Percentiles rank a stretch among this genome's conserved stretches.
Conservation (phyloP, 1,284 basidiomycete genomes). For the Fomitopsis betulina region DNA sequence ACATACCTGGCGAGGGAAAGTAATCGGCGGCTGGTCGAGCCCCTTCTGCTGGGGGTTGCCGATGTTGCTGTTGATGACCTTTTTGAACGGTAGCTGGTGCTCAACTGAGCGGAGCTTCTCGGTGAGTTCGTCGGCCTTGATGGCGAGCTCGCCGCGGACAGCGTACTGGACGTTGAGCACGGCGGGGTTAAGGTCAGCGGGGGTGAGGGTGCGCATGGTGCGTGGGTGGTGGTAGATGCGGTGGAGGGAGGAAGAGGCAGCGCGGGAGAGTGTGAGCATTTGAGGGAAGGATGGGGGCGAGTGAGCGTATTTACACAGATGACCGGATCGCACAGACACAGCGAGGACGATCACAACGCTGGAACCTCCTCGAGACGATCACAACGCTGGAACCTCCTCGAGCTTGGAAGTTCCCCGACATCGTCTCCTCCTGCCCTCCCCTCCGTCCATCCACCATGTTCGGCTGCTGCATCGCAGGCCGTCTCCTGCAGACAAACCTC, state of each 20-base stretch:
- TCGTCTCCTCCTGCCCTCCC: neutral
- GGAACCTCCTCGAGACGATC: too few species aligned
- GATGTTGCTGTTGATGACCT: conserved; percentile 94
- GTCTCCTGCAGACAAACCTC: conserved; percentile 69
- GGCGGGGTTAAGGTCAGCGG: conserved; percentile 75
- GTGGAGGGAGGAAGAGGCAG: neutral
- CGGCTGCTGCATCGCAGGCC: conserved; percentile 74
- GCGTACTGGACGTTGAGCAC: conserved; percentile 92
- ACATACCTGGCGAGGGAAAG: conserved; percentile 87
- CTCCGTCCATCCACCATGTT: conserved; percentile 46
- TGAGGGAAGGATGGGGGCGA: neutral
- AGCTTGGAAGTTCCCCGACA: too few species aligned
- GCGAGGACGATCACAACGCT: neutral
- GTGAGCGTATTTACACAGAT: neutral
- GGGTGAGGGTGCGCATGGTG: conserved; percentile 54
- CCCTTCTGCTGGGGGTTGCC: conserved; percentile 98
- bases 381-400: neutral
- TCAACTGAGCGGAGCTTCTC: conserved; percentile 57
- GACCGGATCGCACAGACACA: neutral
- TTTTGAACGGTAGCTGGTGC: conserved; percentile 73
- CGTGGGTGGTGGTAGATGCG: conserved; percentile 1
- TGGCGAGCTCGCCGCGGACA: conserved; percentile 94
- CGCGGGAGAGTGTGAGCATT: conserved; percentile 3
- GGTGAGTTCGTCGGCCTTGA: conserved; percentile 85
- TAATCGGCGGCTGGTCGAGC: conserved; percentile 90